Percentiles rank a stretch among this genome's conserved stretches.
Conservation (phyloP, 352 stramenopile species). For the Phytophthora tubulina region DNA sequence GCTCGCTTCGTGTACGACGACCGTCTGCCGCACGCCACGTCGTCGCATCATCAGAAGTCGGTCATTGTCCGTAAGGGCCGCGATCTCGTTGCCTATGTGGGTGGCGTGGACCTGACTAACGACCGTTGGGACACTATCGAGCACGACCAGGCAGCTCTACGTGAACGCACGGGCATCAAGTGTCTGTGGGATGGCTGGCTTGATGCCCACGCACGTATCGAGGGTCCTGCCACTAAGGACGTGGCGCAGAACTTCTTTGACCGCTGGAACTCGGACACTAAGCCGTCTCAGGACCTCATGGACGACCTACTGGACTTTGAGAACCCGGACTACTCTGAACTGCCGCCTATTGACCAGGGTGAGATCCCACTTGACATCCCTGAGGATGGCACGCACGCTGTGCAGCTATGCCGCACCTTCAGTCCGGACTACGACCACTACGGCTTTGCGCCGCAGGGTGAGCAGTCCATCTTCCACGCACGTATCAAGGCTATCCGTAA, state of each 20-base stretch:
- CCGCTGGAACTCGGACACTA: slow-evolving; percentile 61
- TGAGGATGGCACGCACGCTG: slow-evolving; percentile 23
- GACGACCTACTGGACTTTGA: slow-evolving; percentile 64
- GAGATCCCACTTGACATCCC: slow-evolving; percentile 23
- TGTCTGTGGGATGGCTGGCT: slow-evolving; percentile 64
- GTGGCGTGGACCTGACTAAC: slow-evolving; percentile 62
- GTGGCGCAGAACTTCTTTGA: slow-evolving; percentile 73
- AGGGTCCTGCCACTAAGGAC: slow-evolving; percentile 57
- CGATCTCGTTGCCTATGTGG: slow-evolving; percentile 56
- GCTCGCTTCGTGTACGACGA: slow-evolving; percentile 72
- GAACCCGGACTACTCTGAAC: slow-evolving; percentile 44
- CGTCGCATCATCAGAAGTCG: slow-evolving; percentile 79
- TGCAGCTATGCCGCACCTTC: slow-evolving; percentile 71
- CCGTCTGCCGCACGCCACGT: slow-evolving; percentile 62
- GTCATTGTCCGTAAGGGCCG: slow-evolving; percentile 57
- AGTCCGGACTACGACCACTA: slow-evolving; percentile 53
- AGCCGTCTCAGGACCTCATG: slow-evolving; percentile 51
- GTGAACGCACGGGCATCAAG: slow-evolving; percentile 52
- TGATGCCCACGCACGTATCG: slow-evolving; percentile 60
- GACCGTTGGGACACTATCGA: slow-evolving; percentile 71
- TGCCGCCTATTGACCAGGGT: slow-evolving; percentile 34
- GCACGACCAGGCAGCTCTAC: slow-evolving; percentile 60
- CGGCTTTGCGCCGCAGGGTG: slow-evolving; percentile 58
- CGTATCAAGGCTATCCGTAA: slow-evolving; percentile 67
- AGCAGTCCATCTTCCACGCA: slow-evolving; percentile 62